A percentile compares a stretch with the other conserved stretches of the same genome.
These are phyloP conservation scores for Beauveria bassiana DNA, from an alignment of 2,329 filamentous ascomycete species.

Conservation along the genomic window DNA sequence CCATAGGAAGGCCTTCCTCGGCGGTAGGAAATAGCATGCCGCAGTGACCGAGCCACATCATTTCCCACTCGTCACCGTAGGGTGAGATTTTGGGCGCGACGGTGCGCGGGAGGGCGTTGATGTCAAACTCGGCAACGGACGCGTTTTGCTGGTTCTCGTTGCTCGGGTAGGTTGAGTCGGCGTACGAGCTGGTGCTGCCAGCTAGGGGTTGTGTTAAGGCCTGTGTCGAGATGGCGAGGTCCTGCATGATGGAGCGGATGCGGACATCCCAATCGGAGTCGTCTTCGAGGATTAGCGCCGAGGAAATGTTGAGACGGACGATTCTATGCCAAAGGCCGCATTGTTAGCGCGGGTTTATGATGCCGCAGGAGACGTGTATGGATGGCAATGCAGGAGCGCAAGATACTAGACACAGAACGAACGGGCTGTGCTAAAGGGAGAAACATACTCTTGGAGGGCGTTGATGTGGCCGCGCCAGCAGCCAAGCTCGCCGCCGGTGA, in stretches of 20 bases:
- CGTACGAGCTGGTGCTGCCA: constrained; percentile 10
- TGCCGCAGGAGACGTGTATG: neutral
- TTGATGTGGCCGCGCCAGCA: constrained; percentile 33
- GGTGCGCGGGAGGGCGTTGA: constrained; percentile 13
- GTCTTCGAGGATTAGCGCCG: constrained; percentile 45
- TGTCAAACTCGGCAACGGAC: constrained; percentile 10
- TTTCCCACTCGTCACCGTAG: constrained; percentile 41
- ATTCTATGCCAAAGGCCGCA: constrained; percentile 20
- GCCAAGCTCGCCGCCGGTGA: constrained; percentile 10
- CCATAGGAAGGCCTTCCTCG: constrained; percentile 17
- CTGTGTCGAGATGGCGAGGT: constrained; percentile 27
- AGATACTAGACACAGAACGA: too few relatives aligned
- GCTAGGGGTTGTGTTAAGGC: constrained; percentile 23
- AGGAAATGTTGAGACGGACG: constrained; percentile 33
- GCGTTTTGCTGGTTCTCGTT: constrained; percentile 7
- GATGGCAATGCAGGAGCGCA: too few relatives aligned
- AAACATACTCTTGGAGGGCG: constrained; percentile 22
- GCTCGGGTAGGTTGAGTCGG: constrained; percentile 18
- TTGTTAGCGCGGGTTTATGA: neutral
- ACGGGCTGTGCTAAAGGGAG: neutral
- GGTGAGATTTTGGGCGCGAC: constrained; percentile 24
- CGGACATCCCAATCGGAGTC: constrained; percentile 49
- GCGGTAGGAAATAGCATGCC: constrained; percentile 24
- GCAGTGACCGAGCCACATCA: constrained; percentile 42
- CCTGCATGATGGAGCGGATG: constrained; percentile 37